Base-by-base conservation (phyloP, 306 rosid species). In the Arachis hypogaea region DNA sequence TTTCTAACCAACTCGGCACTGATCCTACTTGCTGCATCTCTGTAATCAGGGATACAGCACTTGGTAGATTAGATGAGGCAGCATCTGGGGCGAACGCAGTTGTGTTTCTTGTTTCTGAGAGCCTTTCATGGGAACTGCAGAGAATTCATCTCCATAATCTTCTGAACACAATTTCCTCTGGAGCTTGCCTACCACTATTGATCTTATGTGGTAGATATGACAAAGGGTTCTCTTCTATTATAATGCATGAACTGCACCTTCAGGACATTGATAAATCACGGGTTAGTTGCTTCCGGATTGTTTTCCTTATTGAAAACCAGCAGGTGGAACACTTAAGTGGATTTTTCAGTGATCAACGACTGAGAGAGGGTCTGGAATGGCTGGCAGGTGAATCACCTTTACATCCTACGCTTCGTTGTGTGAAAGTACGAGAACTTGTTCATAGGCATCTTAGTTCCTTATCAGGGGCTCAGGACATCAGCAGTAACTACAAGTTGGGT, bases 331-430 rank as follows among this genome's bases (percentile, higher is more conserved):
- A 55, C 58, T 30, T 59, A 43, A 80, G 73, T 61, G 89, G 95
- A 45, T 94, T 94, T 85, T 90, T 85, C 74, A 89, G 97, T 45
- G 93, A 91, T 82, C 43, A 49, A 22, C 88, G 50, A 42, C 82
- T 94, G 14, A 86, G 89, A 80, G 96, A 88, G 70, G 99, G 97
- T 28, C 85, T 94, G 54, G 80, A 77, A 59, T 94, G 99, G 99
- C 88, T 94, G 66, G 99, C 96, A 46, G 77, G 85, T 62, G 89
- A 94, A 85, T 89, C 95, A 45, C 90, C 96, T 59, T 77, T 51
- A 66, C 99, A 88, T 69, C 96, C 89, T 47, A 77, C 69, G 55
- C 78, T 83, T 59, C 80, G 62, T 44, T 10, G 63, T 29, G 87
- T 92, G 75, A 85, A 78, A 78, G 73, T 80, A 47, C 91, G 78